A percentile compares a stretch with the other conserved stretches of the same genome.
Evolutionary conservation across 306 rosid species (phyloP).

Genomic region (Gynostemma pentaphyllum): DNA sequence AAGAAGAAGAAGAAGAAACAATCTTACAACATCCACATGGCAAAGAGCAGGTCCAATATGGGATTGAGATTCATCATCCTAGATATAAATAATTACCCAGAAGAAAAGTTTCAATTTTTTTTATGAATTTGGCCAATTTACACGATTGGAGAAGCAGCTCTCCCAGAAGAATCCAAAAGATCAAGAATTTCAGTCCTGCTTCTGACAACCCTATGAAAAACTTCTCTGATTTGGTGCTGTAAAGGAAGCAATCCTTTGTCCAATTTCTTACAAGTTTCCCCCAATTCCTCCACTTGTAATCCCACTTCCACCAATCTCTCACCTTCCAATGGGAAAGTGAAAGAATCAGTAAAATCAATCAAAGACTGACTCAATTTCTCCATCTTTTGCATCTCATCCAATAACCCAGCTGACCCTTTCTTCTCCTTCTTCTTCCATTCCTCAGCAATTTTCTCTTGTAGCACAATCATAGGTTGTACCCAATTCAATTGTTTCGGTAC

Average conservation of each 20-base stretch:
- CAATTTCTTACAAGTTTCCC: conserved; percentile 59
- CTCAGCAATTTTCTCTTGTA: conserved; percentile 80
- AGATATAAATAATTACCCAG: neutral
- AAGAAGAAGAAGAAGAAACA: neutral
- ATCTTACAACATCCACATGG: conserved; percentile 8
- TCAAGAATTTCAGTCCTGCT: conserved; percentile 74
- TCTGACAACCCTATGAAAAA: conserved; percentile 70
- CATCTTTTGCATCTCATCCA: conserved; percentile 80
- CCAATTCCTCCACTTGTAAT: conserved; percentile 52
- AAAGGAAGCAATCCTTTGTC: conserved; percentile 78
- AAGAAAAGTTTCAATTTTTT: neutral
- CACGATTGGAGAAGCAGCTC: conserved; percentile 26
- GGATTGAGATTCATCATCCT: neutral
- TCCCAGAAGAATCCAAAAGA: conserved; percentile 60
- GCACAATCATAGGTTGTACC: conserved; percentile 59
- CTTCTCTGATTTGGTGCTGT: conserved; percentile 82
- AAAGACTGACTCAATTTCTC: conserved; percentile 51
- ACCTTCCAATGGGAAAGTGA: conserved; percentile 46
- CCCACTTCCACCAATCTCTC: conserved; percentile 48
- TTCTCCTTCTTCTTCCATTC: conserved; percentile 98
- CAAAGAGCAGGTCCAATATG: neutral
- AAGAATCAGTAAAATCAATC: conserved; percentile 53
- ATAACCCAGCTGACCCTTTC: conserved; percentile 50
- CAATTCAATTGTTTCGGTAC: conserved; percentile 42
- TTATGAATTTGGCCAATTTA: conserved; percentile 15